Base-by-base conservation (phyloP, 345 rosid species). In the Aegle marmelos region DNA sequence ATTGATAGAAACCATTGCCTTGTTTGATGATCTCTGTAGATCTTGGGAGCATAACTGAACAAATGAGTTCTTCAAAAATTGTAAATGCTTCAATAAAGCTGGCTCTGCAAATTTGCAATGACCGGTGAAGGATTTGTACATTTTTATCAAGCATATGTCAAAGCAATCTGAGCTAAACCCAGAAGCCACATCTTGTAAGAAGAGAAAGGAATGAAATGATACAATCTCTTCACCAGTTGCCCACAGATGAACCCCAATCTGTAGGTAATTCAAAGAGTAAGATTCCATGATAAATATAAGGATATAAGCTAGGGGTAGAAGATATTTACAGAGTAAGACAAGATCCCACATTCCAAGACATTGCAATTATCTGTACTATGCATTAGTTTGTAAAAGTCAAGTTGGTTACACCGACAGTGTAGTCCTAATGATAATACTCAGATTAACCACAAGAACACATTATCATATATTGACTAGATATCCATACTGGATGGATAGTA, bases 231-330 rank as follows among this genome's bases (percentile, higher is more conserved):
- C 88, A 73, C 97, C 86, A 0, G 95, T 92, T 72, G 90, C 90
- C 99, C 99, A 94, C 75, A 94, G 72, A 82, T 91, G 91, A 79
- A 94, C 79, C 36, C 90, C 84, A 78, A 85, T 76, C 99, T 96
- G 92, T 82, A 83, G 56, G 67, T 69, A 78, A 63, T 64, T 61
- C 67, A 69, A 83, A 72, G 54, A 58, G 27, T 24, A 76, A 75
- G 75, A 58, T 31, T n/a, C 68, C 27, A 37, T 4, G 34, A 39
- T 28, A n/a, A 56, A 17, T 34, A 54, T 17, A 63, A 53, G 34
- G 34, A 48, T 60, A 66, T 24, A 37, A 62, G 30, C 45, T 28
- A 21, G 31, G 7, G 6, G 41, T 60, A 5, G 25, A 41, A 33
- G 28, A 36, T 10, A 70, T 66, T 28, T 27, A n/a, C 21, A 74